Percentiles rank a stretch among this genome's conserved stretches.
Conservation (phyloP, 139 green algal species). For the Coelastrella sp. region DNA sequence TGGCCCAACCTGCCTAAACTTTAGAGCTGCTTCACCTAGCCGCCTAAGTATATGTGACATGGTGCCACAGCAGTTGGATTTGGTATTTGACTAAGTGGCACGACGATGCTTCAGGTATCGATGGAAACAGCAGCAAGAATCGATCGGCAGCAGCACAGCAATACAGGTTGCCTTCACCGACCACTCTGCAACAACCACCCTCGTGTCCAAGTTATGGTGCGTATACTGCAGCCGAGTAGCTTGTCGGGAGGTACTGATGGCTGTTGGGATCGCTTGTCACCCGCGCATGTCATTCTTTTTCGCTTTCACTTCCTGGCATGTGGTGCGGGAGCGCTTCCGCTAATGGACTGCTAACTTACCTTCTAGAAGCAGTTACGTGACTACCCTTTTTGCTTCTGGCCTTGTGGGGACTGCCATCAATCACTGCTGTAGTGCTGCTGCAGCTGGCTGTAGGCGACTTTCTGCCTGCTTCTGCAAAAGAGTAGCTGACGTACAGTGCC, state of each 20-base stretch:
- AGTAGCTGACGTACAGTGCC: too few relatives aligned
- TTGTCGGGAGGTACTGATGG: too few relatives aligned
- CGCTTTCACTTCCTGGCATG: not conserved
- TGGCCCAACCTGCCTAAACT: constrained; percentile 22
- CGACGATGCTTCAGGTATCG: not conserved
- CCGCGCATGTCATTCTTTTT: not conserved
- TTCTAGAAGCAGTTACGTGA: not conserved
- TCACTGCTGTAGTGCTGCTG: too few relatives aligned
- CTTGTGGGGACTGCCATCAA: too few relatives aligned
- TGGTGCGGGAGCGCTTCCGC: not conserved
- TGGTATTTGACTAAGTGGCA: too few relatives aligned
- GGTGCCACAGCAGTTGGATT: not conserved
- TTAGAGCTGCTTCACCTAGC: constrained; percentile 49
- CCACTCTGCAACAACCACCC: too few relatives aligned
- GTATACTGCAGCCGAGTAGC: too few relatives aligned
- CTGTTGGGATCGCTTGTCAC: not conserved
- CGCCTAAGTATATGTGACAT: constrained; percentile 52
- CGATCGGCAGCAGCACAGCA: constrained; percentile 10
- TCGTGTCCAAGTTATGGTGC: too few relatives aligned
- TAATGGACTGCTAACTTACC: not conserved
- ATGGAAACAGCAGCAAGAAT: not conserved
- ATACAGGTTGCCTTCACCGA: not conserved
- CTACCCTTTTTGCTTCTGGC: not conserved
- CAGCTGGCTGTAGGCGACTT: too few relatives aligned
- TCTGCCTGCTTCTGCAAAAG: too few relatives aligned